These are phyloP conservation scores for Acanthamoeba healyi DNA, from an alignment of 208 protist genomes.

Conservation along the genomic window DNA sequence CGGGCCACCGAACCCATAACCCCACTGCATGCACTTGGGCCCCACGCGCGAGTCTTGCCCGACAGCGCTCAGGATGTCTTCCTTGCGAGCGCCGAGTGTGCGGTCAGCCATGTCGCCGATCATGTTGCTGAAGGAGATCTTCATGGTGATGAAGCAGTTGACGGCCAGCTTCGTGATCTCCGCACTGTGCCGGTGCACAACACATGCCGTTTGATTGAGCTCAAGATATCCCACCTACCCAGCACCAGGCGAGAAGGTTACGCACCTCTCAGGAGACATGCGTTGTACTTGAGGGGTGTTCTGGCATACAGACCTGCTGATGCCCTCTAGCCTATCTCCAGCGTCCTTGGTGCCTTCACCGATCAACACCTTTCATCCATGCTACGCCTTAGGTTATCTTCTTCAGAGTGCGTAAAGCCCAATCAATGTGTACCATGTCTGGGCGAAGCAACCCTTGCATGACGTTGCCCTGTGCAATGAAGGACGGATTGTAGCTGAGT, in stretches of 20 bases:
- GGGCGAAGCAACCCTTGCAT: slow-evolving; percentile 80
- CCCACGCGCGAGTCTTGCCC: slow-evolving; percentile 87
- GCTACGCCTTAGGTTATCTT: too few relatives aligned
- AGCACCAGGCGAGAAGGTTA: not conserved
- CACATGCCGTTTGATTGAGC: not conserved
- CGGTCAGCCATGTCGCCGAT: slow-evolving; percentile 88
- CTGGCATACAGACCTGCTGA: slow-evolving; percentile 79
- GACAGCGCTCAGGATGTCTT: slow-evolving; percentile 86
- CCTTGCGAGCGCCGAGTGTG: slow-evolving; percentile 86
- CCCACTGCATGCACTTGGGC: slow-evolving; percentile 87
- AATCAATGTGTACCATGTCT: slow-evolving; percentile 78
- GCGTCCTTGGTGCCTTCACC: slow-evolving; percentile 82
- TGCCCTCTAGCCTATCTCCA: slow-evolving; percentile 78
- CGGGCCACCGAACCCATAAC: slow-evolving; percentile 88
- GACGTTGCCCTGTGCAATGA: slow-evolving; percentile 88
- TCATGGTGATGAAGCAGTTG: slow-evolving; percentile 90
- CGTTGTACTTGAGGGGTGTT: slow-evolving; percentile 74
- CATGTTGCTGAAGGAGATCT: slow-evolving; percentile 86
- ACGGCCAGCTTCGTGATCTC: slow-evolving; percentile 87
- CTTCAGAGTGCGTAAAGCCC: too few relatives aligned
- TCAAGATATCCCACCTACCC: not conserved
- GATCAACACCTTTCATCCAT: slow-evolving; percentile 88
- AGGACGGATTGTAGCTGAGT: slow-evolving; percentile 88
- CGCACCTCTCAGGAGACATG: slow-evolving; percentile 76
- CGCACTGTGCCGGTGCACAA: slow-evolving; percentile 71